These are phyloP conservation scores for Penicillium verrucosum DNA, from an alignment of 2,329 filamentous ascomycete genomes.

Conservation along the genomic window DNA sequence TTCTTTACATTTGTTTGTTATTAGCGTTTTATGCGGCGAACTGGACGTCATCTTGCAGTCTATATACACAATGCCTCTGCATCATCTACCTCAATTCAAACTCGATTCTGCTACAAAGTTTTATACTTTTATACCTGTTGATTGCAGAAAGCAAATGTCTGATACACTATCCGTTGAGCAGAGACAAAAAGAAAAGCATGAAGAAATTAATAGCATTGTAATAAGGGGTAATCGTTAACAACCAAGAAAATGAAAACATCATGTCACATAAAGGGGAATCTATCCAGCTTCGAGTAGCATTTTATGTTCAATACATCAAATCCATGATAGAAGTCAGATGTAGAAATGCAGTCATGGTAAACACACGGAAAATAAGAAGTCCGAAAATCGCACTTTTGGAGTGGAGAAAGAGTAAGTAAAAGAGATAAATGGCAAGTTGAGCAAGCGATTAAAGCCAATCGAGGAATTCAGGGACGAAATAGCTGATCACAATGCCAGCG, in stretches of 20 bases:
- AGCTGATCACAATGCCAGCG: constrained; percentile 87
- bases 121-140: not conserved
- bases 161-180: not conserved
- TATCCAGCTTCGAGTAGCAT: not conserved
- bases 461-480: constrained; percentile 80
- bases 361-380: not conserved
- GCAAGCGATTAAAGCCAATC: constrained; percentile 52
- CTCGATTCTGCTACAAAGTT: not conserved
- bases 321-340: not conserved
- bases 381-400: constrained; percentile 6
- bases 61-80: constrained; percentile 5
- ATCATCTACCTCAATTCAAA: not conserved
- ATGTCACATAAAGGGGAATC: constrained; percentile 12
- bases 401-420: not conserved
- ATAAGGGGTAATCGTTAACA: constrained; percentile 5
- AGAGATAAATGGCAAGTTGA: not conserved
- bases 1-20: not conserved
- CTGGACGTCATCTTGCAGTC: constrained; percentile 14
- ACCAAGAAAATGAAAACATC: not conserved
- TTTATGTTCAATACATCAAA: not conserved
- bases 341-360: not conserved
- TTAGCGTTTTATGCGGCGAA: not conserved
- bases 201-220: not conserved
- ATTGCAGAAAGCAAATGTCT: not conserved
- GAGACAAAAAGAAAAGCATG: not conserved